Conservation (phyloP, 768 basidiomycete genomes). For the Russula vinacea region DNA sequence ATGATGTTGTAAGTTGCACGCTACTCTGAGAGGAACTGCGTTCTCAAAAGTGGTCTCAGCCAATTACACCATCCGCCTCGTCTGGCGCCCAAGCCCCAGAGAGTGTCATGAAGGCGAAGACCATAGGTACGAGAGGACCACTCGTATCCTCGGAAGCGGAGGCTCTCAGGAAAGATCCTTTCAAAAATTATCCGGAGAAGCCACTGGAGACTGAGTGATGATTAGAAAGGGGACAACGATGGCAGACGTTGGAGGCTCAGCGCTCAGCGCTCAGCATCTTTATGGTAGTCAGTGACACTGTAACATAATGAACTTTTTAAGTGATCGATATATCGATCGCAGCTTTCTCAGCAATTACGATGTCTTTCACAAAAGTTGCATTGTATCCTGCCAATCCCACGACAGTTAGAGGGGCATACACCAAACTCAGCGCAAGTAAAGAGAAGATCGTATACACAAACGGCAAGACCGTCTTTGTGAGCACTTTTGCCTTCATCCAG, state of each 20-base stretch:
- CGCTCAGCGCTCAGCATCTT: neutral
- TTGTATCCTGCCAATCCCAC: constrained; percentile 67
- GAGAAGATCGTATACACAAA: constrained; percentile 85
- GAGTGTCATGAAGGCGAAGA: constrained; percentile 67
- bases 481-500: constrained; percentile 33
- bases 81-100: constrained; percentile 42
- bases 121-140: constrained; percentile 40
- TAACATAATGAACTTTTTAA: neutral
- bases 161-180: constrained; percentile 70
- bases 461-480: constrained; percentile 79
- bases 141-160: constrained; percentile 63
- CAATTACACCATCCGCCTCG: constrained; percentile 36
- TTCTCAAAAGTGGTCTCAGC: constrained; percentile 33
- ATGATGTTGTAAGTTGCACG: constrained; percentile 52
- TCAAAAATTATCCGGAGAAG: constrained; percentile 63
- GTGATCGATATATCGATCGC: constrained; percentile 19
- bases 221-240: neutral
- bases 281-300: neutral
- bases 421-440: constrained; percentile 69
- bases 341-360: constrained; percentile 29
- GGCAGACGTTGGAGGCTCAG: neutral
- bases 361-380: constrained; percentile 51
- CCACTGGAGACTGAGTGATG: constrained; percentile 21
- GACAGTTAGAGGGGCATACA: constrained; percentile 63
- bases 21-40: constrained; percentile 18